Conservation (phyloP, 306 rosid species). For the Casuarina glauca region DNA sequence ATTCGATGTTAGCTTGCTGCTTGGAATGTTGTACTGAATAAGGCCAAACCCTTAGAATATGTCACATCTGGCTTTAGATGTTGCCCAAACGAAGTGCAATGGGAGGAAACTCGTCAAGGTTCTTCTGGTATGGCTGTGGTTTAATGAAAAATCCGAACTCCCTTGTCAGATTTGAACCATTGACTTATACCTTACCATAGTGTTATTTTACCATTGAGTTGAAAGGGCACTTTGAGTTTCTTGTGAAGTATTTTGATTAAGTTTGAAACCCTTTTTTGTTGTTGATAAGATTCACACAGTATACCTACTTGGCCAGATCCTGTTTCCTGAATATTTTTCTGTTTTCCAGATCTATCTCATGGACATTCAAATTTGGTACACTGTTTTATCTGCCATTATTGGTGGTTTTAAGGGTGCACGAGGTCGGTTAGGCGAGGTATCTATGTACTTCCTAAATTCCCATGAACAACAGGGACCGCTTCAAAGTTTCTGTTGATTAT, state of each 20-base stretch:
- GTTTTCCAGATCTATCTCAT: slow-evolving; percentile 82
- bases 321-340: slow-evolving; percentile 32
- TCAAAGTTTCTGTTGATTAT: slow-evolving; percentile 3
- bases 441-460: neutral
- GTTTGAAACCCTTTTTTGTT: neutral
- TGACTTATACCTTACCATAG: neutral
- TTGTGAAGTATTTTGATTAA: neutral
- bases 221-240: neutral
- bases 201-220: neutral
- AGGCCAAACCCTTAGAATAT: neutral
- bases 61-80: slow-evolving; percentile 8
- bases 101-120: slow-evolving; percentile 6
- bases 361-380: slow-evolving; percentile 96
- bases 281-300: slow-evolving; percentile 16
- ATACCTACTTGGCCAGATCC: slow-evolving; percentile 4
- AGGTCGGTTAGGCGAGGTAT: slow-evolving; percentile 96
- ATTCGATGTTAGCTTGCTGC: slow-evolving; percentile 6
- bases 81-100: neutral
- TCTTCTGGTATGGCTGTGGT: neutral
- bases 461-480: neutral
- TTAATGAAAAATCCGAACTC: neutral
- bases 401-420: slow-evolving; percentile 98
- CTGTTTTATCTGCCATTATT: slow-evolving; percentile 80
- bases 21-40: slow-evolving; percentile 11
- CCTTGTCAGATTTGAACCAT: neutral